phyloP scores from a whole-genome alignment of 768 basidiomycete species.

The Clavulina sp. region DNA sequence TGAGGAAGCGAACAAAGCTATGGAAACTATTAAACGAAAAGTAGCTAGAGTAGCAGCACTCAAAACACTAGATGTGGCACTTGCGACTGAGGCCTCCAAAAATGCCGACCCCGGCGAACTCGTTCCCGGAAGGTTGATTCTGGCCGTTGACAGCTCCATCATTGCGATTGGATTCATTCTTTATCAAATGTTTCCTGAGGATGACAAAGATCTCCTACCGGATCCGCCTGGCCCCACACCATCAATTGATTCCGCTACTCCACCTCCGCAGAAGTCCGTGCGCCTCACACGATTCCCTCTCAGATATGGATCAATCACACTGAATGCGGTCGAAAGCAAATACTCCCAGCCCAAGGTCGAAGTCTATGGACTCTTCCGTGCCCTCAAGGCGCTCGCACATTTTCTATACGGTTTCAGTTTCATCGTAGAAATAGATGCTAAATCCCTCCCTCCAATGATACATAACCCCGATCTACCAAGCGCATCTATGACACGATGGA shows the following conservation, averaged over 20 bases:
- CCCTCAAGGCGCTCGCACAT: constrained; percentile 19
- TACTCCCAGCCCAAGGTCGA: background rate
- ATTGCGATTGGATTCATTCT: background rate
- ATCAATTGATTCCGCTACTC: no score
- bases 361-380: constrained; percentile 13
- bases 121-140: background rate
- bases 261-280: no score
- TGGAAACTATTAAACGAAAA: background rate
- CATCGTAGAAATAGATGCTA: background rate
- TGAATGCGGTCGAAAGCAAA: background rate
- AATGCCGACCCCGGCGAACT: background rate
- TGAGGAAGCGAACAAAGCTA: background rate
- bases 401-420: constrained; percentile 17
- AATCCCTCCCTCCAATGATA: background rate
- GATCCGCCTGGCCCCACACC: no score
- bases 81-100: background rate
- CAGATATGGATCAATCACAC: background rate
- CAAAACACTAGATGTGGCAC: background rate
- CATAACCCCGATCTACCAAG: background rate
- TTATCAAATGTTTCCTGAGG: background rate
- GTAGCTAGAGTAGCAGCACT: background rate
- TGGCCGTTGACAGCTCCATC: background rate
- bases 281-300: no score
- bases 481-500: background rate
- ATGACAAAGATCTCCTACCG: no score